These are phyloP conservation scores for Candida orba DNA, from an alignment of 805 yeast genomes.

Conservation along the genomic window DNA sequence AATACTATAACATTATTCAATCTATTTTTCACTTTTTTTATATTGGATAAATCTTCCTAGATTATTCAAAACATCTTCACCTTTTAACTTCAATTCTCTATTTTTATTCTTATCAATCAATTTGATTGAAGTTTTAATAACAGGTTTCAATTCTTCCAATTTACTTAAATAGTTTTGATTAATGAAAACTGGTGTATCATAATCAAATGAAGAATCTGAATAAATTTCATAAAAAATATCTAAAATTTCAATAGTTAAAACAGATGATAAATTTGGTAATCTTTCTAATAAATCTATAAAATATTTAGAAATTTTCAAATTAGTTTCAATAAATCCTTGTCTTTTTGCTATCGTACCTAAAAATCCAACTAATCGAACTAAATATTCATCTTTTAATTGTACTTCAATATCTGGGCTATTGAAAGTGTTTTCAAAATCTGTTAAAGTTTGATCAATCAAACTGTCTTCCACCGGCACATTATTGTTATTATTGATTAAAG, in stretches of 20 bases:
- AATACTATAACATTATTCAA: neutral
- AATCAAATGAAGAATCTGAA: slow-evolving; percentile 61
- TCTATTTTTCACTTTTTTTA: slow-evolving; percentile 41
- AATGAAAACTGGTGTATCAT: slow-evolving; percentile 65
- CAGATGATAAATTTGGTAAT: slow-evolving; percentile 26
- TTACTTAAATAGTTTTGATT: slow-evolving; percentile 36
- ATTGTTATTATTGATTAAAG: slow-evolving; percentile 24
- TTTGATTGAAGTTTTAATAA: slow-evolving; percentile 48
- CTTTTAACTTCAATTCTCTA: slow-evolving; percentile 48
- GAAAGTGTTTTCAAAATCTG: slow-evolving; percentile 16
- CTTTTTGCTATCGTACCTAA: slow-evolving; percentile 42
- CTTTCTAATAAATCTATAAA: slow-evolving; percentile 27
- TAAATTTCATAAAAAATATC: slow-evolving; percentile 71
- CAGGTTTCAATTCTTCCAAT: slow-evolving; percentile 37
- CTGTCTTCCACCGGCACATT: slow-evolving; percentile 15
- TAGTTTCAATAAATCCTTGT: slow-evolving; percentile 37
- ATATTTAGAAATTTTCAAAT: slow-evolving; percentile 39
- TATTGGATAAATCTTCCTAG: slow-evolving; percentile 73
- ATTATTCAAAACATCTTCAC: slow-evolving; percentile 61
- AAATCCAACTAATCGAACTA: slow-evolving; percentile 43
- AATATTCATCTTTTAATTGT: slow-evolving; percentile 30
- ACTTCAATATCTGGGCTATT: slow-evolving; percentile 13
- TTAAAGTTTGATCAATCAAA: slow-evolving; percentile 21
- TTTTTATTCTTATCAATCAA: slow-evolving; percentile 59
- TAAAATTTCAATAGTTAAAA: slow-evolving; percentile 49